Conservation (phyloP, 176 grass and related monocot genomes). For the Cenchrus fungigraminus region DNA sequence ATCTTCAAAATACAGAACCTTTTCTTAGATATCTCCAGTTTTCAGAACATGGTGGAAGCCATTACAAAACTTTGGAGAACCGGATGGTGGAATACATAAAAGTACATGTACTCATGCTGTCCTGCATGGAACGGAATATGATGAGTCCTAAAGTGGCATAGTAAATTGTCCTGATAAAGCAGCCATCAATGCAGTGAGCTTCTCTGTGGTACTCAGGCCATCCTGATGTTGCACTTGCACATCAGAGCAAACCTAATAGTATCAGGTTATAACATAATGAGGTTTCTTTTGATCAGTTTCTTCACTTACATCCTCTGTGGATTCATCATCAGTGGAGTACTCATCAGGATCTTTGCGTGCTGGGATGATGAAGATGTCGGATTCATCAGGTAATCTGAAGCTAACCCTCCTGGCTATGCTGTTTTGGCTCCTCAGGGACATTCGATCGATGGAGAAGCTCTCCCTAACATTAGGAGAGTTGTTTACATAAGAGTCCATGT, state of each 20-base stretch:
- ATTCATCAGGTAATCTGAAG: constrained; percentile 57
- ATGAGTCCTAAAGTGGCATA: not conserved
- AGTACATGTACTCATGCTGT: constrained; percentile 16
- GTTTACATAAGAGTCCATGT: constrained; percentile 37
- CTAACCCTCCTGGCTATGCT: constrained; percentile 58
- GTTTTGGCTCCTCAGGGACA: constrained; percentile 49
- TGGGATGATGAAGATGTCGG: constrained; percentile 57
- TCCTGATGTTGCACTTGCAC: constrained; percentile 28
- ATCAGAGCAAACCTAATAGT: constrained; percentile 17
- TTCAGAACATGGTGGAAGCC: constrained; percentile 11
- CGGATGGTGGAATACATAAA: constrained; percentile 21
- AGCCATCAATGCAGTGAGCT: constrained; percentile 12
- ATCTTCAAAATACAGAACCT: constrained; percentile 22
- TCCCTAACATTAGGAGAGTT: constrained; percentile 38
- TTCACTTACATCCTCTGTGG: constrained; percentile 33
- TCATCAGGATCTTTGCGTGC: constrained; percentile 45
- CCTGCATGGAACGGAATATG: constrained; percentile 16
- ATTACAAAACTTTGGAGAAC: not conserved
- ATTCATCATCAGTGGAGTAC: constrained; percentile 40
- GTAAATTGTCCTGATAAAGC: constrained; percentile 30
- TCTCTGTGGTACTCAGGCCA: constrained; percentile 5
- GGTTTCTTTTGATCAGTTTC: constrained; percentile 41
- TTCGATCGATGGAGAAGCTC: constrained; percentile 54
- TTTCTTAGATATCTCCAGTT: constrained; percentile 22
- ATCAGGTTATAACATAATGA: constrained; percentile 35